A percentile compares a stretch with the other conserved stretches of the same genome.
Evolutionary conservation across 768 basidiomycete species (phyloP).

Genomic region (Leccinum olivaceopallidum): DNA sequence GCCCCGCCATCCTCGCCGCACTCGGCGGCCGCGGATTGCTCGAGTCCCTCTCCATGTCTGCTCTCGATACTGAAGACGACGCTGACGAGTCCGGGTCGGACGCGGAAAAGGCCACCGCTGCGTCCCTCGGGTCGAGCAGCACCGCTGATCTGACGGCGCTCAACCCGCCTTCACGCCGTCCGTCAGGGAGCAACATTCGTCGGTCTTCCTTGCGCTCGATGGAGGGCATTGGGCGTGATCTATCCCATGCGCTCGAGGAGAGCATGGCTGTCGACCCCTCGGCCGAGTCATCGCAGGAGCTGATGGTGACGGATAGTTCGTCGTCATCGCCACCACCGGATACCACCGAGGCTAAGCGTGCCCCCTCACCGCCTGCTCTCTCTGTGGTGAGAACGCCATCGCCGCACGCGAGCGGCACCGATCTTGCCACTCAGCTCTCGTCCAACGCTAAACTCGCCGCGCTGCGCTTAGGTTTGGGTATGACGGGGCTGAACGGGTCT

Average conservation of each 20-base stretch:
- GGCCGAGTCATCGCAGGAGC: not conserved
- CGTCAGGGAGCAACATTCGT: constrained; percentile 10
- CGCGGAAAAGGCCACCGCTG: constrained; percentile 9
- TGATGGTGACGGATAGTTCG: not conserved
- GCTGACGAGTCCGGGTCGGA: constrained; percentile 24
- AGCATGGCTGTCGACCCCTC: constrained; percentile 4
- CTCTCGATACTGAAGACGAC: constrained; percentile 51
- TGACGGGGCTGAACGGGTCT: constrained; percentile 28
- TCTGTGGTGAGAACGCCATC: not conserved
- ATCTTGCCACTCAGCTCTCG: constrained; percentile 48
- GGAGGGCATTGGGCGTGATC: constrained; percentile 33
- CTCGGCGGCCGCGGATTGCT: constrained; percentile 36
- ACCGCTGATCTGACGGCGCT: not conserved
- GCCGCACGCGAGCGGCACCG: constrained; percentile 24
- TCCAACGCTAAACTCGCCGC: constrained; percentile 50
- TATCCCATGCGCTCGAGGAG: constrained; percentile 33
- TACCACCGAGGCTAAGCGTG: constrained; percentile 1
- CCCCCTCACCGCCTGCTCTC: constrained; percentile 2
- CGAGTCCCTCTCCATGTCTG: constrained; percentile 51
- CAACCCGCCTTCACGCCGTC: constrained; percentile 10
- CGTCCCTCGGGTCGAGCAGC: not conserved
- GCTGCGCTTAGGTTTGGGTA: constrained; percentile 36
- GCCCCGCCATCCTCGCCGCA: constrained; percentile 22
- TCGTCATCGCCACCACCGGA: constrained; percentile 2
- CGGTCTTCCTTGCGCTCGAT: constrained; percentile 29